Evolutionary conservation across 495 filamentous ascomycete genomes (phyloP).

Genomic region (Annulohypoxylon nitens): DNA sequence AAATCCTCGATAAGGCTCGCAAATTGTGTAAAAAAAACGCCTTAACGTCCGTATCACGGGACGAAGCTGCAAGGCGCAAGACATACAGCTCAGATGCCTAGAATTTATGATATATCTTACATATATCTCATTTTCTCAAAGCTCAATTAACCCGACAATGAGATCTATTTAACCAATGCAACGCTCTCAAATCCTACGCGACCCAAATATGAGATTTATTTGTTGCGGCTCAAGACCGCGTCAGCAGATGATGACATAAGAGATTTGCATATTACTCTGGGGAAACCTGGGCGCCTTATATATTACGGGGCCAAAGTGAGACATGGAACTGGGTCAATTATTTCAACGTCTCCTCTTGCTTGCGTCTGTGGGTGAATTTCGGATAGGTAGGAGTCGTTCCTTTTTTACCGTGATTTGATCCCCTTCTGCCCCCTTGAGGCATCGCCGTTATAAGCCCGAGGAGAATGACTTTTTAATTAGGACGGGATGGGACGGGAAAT

Average conservation of each 20-base stretch:
- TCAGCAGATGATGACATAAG: constrained; percentile 27
- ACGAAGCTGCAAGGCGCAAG: constrained; percentile 35
- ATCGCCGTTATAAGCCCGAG: constrained; percentile 42
- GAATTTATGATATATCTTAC: constrained; percentile 2
- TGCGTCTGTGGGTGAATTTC: constrained; percentile 7
- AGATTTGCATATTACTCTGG: constrained; percentile 31
- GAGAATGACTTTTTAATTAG: constrained; percentile 1
- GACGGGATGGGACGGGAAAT: not conserved
- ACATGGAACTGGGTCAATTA: constrained; percentile 16
- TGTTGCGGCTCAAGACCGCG: constrained; percentile 26
- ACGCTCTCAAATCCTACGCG: not conserved
- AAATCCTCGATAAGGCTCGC: constrained; percentile 14
- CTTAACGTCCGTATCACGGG: constrained; percentile 24
- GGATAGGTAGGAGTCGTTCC: not conserved
- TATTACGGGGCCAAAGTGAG: constrained; percentile 4
- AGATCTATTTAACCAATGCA: constrained; percentile 17
- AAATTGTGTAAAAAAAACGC: not conserved
- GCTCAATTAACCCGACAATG: constrained; percentile 23
- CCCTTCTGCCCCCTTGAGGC: constrained; percentile 1
- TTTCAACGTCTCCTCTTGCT: not conserved
- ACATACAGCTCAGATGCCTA: constrained; percentile 23
- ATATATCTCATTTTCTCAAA: not conserved
- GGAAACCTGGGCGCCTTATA: constrained; percentile 33
- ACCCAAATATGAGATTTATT: not conserved
- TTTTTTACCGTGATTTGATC: constrained; percentile 36